Evolutionary conservation across 345 rosid species (phyloP).

Genomic region (Pistacia integerrima): DNA sequence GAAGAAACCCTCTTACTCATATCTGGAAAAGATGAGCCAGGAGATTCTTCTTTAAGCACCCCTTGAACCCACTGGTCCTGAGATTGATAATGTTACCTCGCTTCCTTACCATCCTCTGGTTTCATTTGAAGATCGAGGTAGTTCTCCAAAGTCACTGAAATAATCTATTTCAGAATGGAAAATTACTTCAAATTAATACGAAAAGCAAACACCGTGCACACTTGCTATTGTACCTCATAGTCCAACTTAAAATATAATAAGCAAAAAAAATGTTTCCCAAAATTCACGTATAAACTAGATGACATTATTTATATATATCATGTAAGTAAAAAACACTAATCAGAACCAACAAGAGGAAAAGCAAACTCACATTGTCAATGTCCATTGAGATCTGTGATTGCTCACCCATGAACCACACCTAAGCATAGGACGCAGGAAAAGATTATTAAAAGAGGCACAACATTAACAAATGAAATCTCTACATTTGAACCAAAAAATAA

Average conservation of each 20-base stretch:
- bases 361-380: slow-evolving; percentile 71
- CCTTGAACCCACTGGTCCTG: slow-evolving; percentile 37
- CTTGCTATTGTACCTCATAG: slow-evolving; percentile 4
- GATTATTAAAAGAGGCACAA: not conserved
- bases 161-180: slow-evolving; percentile 57
- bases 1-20: slow-evolving; percentile 43
- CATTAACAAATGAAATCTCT: not conserved
- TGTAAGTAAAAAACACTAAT: not conserved
- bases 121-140: slow-evolving; percentile 54
- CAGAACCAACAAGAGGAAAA: slow-evolving; percentile 2
- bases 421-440: not conserved
- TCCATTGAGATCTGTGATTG: slow-evolving; percentile 88
- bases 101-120: slow-evolving; percentile 41
- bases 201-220: slow-evolving; percentile 17
- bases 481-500: not conserved
- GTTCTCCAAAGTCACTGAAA: slow-evolving; percentile 86
- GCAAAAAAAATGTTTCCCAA: not conserved
- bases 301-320: not conserved
- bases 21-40: slow-evolving; percentile 33
- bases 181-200: slow-evolving; percentile 20
- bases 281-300: not conserved
- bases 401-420: slow-evolving; percentile 91
- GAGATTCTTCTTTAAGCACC: slow-evolving; percentile 32
- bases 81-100: slow-evolving; percentile 30
- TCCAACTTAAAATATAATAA: slow-evolving; percentile 7